These are phyloP conservation scores for Sporisorium iseilematis-ciliati DNA, from an alignment of 1,284 basidiomycete genomes.

Conservation along the genomic window DNA sequence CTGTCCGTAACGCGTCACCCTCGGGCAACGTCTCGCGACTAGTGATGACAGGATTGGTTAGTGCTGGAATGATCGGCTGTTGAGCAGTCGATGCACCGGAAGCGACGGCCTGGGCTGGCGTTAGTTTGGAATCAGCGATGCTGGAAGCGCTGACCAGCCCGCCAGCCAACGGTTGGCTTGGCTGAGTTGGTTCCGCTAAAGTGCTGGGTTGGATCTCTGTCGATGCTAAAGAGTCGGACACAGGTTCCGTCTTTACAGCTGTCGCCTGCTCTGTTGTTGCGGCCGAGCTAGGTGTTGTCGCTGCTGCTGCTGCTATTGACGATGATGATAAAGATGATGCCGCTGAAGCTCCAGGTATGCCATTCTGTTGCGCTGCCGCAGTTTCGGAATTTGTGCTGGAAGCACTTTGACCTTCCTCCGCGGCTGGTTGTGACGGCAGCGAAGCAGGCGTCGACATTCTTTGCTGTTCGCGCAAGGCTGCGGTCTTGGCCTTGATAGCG, in stretches of 20 bases:
- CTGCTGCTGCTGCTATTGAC: not conserved
- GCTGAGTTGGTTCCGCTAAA: not conserved
- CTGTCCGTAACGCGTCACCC: constrained; percentile 36
- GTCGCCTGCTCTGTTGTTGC: not conserved
- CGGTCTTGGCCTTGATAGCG: constrained; percentile 28
- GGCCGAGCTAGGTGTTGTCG: too few species aligned
- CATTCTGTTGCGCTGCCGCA: not conserved
- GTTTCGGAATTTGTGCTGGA: not conserved
- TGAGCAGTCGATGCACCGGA: not conserved
- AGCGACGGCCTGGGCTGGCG: not conserved
- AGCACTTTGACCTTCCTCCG: constrained; percentile 2
- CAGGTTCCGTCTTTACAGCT: constrained; percentile 15
- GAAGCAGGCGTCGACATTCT: constrained; percentile 19
- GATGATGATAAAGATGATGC: not conserved
- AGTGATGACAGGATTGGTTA: not conserved
- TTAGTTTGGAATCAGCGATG: not conserved
- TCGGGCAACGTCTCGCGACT: not conserved
- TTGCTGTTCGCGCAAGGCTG: constrained; percentile 35
- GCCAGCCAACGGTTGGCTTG: constrained; percentile 9
- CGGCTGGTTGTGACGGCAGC: constrained; percentile 4
- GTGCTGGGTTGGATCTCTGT: not conserved
- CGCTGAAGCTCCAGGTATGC: not conserved
- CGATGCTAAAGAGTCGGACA: not conserved
- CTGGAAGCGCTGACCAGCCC: constrained; percentile 14
- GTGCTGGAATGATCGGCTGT: constrained; percentile 19